Evolutionary conservation across 192 early-diverging fungal genomes (phyloP).

Genomic region (Rhizophagus prolifer): DNA sequence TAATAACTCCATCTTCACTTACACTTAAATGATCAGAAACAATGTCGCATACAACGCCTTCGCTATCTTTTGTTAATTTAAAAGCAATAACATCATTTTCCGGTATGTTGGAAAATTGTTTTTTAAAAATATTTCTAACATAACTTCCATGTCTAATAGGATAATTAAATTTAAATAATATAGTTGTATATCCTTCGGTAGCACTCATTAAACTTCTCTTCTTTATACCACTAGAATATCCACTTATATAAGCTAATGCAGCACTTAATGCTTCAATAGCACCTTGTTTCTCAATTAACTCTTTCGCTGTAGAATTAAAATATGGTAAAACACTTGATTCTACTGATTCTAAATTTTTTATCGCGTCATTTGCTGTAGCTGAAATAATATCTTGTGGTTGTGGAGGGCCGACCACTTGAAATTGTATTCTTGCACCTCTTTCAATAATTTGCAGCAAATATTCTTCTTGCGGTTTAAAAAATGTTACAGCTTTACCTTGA

Average conservation of each 20-base stretch:
- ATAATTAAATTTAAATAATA: constrained; percentile 70
- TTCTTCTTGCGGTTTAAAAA: constrained; percentile 86
- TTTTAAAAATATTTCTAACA: constrained; percentile 74
- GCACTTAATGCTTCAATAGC: constrained; percentile 76
- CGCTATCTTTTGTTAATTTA: constrained; percentile 81
- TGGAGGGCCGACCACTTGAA: constrained; percentile 79
- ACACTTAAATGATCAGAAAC: constrained; percentile 65
- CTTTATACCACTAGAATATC: constrained; percentile 81
- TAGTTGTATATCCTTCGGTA: constrained; percentile 76
- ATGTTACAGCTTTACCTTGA: constrained; percentile 87
- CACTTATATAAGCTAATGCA: constrained; percentile 85
- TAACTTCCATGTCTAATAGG: constrained; percentile 81
- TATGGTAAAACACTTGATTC: constrained; percentile 74
- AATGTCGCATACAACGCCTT: constrained; percentile 87
- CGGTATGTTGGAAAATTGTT: constrained; percentile 65
- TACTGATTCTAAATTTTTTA: constrained; percentile 68
- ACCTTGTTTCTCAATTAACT: constrained; percentile 67
- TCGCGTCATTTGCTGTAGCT: constrained; percentile 72
- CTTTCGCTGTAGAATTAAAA: constrained; percentile 74
- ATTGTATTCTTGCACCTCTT: constrained; percentile 75
- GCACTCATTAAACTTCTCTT: constrained; percentile 82
- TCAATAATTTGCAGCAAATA: constrained; percentile 79
- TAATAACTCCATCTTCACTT: constrained; percentile 49
- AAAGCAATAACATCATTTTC: constrained; percentile 77
- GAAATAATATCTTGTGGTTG: constrained; percentile 88